Conservation (phyloP, 1,284 basidiomycete species). For the Flammula alnicola region DNA sequence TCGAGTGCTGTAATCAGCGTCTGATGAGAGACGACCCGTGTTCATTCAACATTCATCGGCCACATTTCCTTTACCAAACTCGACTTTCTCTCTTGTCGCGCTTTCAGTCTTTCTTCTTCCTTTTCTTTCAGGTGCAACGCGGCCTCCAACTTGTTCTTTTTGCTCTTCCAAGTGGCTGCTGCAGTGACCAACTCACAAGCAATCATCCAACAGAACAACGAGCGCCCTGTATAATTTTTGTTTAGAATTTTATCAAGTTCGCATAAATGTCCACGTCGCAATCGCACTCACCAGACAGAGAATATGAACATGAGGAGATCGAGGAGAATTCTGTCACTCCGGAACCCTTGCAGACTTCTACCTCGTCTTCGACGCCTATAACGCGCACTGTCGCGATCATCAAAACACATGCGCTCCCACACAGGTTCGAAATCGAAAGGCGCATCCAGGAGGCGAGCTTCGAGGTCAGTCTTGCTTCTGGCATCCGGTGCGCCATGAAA, state of each 20-base stretch:
- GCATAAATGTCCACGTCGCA: constrained; percentile 22
- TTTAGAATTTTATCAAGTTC: constrained; percentile 2
- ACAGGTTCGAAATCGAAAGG: constrained; percentile 76
- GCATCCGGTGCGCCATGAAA: neutral
- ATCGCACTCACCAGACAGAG: constrained; percentile 14
- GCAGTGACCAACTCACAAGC: constrained; percentile 1
- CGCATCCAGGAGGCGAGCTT: constrained; percentile 77
- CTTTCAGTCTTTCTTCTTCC: constrained; percentile 1
- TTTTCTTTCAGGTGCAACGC: neutral
- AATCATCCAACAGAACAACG: neutral
- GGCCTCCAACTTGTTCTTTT: neutral
- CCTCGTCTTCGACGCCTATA: constrained; percentile 26
- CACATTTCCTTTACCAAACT: no score
- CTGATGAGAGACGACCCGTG: neutral
- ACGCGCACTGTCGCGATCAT: constrained; percentile 80
- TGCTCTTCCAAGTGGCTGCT: neutral
- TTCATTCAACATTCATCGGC: constrained; percentile 10
- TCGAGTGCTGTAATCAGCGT: neutral
- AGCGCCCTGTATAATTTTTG: neutral
- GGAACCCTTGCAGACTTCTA: constrained; percentile 9
- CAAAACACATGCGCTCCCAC: constrained; percentile 71
- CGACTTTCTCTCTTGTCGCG: constrained; percentile 4
- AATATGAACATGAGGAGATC: constrained; percentile 11
- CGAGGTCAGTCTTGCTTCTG: constrained; percentile 53
- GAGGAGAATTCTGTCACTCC: constrained; percentile 8